Percentiles rank a stretch among this genome's conserved stretches.
phyloP scores from a whole-genome alignment of 2,329 filamentous ascomycete species.

The Alternaria solani region DNA sequence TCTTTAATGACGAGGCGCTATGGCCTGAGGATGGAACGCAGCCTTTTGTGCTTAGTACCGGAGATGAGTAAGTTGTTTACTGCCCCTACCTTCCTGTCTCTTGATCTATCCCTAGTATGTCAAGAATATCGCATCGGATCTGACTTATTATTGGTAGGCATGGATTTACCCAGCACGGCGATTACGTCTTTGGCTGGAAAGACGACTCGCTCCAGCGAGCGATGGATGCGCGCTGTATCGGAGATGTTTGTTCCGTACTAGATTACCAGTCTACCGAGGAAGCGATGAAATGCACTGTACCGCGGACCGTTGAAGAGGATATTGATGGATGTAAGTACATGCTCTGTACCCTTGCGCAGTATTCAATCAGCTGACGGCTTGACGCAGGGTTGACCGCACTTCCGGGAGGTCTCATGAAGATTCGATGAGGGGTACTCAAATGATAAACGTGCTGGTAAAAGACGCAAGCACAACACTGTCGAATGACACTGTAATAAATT shows the following conservation, averaged over 20 bases:
- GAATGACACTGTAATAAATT: too few relatives aligned
- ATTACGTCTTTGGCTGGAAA: slow-evolving; percentile 46
- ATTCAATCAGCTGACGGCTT: neutral
- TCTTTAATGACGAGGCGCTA: slow-evolving; percentile 26
- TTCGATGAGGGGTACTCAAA: neutral
- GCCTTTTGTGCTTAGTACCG: slow-evolving; percentile 40
- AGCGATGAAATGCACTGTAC: slow-evolving; percentile 36
- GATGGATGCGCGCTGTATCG: slow-evolving; percentile 36
- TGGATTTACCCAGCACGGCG: slow-evolving; percentile 39
- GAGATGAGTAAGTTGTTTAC: slow-evolving; percentile 30
- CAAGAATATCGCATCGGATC: neutral
- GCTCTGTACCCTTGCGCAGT: neutral
- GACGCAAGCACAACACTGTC: too few relatives aligned
- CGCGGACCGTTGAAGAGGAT: slow-evolving; percentile 30
- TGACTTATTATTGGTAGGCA: slow-evolving; percentile 14
- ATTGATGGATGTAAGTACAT: slow-evolving; percentile 39
- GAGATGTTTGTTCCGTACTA: slow-evolving; percentile 31
- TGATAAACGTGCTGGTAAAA: too few relatives aligned
- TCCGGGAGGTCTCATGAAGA: neutral
- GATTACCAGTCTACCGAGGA: slow-evolving; percentile 33
- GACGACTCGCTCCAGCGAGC: slow-evolving; percentile 41
- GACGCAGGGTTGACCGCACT: neutral
- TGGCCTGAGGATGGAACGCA: slow-evolving; percentile 35
- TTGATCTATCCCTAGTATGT: neutral
- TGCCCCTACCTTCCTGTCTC: neutral